A percentile compares a stretch with the other conserved stretches of the same genome.
phyloP scores from a whole-genome alignment of 768 basidiomycete genomes.

The Mycena galericulata region DNA sequence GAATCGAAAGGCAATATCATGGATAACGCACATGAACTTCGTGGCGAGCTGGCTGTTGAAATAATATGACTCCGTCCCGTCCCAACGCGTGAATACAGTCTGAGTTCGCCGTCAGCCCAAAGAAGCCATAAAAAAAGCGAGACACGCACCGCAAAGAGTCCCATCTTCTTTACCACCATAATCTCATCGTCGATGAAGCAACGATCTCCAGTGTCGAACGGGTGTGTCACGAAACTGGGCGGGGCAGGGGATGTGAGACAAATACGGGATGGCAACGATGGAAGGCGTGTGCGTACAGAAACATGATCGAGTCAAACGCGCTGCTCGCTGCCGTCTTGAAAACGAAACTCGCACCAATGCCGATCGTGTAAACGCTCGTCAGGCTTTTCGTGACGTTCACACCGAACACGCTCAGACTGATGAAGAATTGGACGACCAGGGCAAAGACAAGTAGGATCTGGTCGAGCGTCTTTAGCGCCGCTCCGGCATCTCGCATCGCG shows the following conservation, averaged over 20 bases:
- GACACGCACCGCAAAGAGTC: constrained; percentile 72
- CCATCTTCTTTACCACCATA: constrained; percentile 83
- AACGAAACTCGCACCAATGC: constrained; percentile 81
- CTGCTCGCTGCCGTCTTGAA: constrained; percentile 81
- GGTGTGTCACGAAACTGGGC: constrained; percentile 85
- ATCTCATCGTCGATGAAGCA: constrained; percentile 82
- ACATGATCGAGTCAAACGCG: constrained; percentile 85
- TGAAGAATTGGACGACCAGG: constrained; percentile 74
- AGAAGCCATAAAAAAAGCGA: constrained; percentile 2
- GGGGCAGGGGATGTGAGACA: too few relatives aligned
- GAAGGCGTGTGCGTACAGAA: too few relatives aligned
- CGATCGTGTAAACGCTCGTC: constrained; percentile 79
- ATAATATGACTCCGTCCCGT: constrained; percentile 85
- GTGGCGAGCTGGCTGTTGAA: constrained; percentile 82
- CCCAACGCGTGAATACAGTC: constrained; percentile 78
- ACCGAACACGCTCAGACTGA: constrained; percentile 79
- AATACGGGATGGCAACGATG: too few relatives aligned
- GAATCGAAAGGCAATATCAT: constrained; percentile 8
- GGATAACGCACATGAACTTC: constrained; percentile 72
- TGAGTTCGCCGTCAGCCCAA: constrained; percentile 34
- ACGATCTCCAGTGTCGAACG: constrained; percentile 77
- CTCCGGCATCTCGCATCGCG: constrained; percentile 81
- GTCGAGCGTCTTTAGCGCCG: constrained; percentile 74
- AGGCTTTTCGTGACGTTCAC: constrained; percentile 73
- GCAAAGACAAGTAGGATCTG: constrained; percentile 73